Evolutionary conservation across 2,329 filamentous ascomycete genomes (phyloP), one percentile per base, ranked within the genome.

Genomic region (Alternaria sp.): DNA sequence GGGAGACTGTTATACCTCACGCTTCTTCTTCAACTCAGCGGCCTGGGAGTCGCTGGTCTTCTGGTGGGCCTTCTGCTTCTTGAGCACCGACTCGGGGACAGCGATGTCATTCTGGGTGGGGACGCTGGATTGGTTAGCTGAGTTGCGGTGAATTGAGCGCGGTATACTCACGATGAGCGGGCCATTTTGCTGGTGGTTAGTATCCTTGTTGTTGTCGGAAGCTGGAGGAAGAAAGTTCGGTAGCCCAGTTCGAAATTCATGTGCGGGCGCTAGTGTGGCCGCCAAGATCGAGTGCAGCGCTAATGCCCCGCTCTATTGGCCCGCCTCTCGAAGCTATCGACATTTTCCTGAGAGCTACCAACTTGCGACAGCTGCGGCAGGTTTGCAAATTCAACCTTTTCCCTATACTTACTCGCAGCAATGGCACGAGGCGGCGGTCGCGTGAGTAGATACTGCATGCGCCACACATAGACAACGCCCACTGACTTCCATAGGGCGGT

Each of bases 51-150:
- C 94, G 85, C 93, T 92, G 84, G 94, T 93, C 92, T 98, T 97
- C 90, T 98, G 94, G 87, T 97, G 94, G 84, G 89, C 93, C 94
- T 99, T 99, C 88, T 96, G 93, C 93, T 99, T 99, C 93, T 99
- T 99, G 84, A 99, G 92, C 81, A 98, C 92, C 80, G 96, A 97
- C 93, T 99, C 96, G 79, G 96, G 96, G 83, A 98, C 94, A 84
- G 97, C 88, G 84, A 99, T 90, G 85, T 98, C 92, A 85, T 98
- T 93, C 85, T 94, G 86, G 85, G 94, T 96, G 78, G 96, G 93
- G 81, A 97, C 92, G 86, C 90, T 90, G 66, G 4, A 46, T 5
- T n/a, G 28, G 50, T 64, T 60, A 61, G 60, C 14, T 45, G 21
- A 10, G 9, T 10, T 23, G 41, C 41, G 26, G 33, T 20, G 11